A percentile compares a stretch with the other conserved stretches of the same genome.
These are phyloP conservation scores for Abrus pulchellus DNA, from an alignment of 306 rosid species.

Conservation along the genomic window DNA sequence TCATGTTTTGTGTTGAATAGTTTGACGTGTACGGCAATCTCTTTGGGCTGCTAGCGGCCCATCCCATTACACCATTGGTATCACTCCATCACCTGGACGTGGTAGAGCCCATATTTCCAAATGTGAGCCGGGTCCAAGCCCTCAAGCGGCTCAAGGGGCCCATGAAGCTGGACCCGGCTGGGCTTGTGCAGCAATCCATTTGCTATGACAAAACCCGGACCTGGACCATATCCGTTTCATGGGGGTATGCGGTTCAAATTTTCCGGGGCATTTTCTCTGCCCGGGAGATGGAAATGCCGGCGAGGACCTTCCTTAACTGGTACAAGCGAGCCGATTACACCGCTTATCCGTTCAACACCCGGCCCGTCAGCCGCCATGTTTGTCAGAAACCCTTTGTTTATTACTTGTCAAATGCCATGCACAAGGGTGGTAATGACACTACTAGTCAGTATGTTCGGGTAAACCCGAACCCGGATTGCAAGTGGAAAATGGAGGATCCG, in stretches of 20 bases:
- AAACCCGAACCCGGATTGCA: constrained; percentile 51
- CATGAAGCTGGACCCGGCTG: constrained; percentile 65
- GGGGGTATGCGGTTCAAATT: constrained; percentile 89
- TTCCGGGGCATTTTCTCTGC: constrained; percentile 60
- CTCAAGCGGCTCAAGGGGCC: constrained; percentile 58
- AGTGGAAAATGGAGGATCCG: constrained; percentile 72
- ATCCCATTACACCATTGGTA: constrained; percentile 72
- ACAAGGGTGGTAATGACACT: constrained; percentile 34
- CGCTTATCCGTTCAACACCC: constrained; percentile 66
- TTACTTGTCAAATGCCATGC: constrained; percentile 46
- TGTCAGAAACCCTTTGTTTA: constrained; percentile 73
- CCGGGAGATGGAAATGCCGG: constrained; percentile 76
- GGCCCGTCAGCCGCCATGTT: constrained; percentile 50
- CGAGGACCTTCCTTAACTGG: constrained; percentile 78
- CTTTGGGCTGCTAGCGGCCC: constrained; percentile 82
- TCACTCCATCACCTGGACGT: constrained; percentile 83
- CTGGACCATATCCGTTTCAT: constrained; percentile 77
- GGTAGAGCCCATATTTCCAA: constrained; percentile 77
- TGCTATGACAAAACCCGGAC: constrained; percentile 67
- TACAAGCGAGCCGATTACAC: constrained; percentile 59
- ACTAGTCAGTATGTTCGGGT: constrained; percentile 50
- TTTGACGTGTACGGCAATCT: constrained; percentile 78
- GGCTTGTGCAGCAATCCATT: constrained; percentile 77
- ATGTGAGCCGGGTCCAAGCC: constrained; percentile 59
- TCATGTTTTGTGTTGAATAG: constrained; percentile 46